Evolutionary conservation across 73 alveolate genomes (phyloP).

Genomic region (Tetrahymena borealis): DNA sequence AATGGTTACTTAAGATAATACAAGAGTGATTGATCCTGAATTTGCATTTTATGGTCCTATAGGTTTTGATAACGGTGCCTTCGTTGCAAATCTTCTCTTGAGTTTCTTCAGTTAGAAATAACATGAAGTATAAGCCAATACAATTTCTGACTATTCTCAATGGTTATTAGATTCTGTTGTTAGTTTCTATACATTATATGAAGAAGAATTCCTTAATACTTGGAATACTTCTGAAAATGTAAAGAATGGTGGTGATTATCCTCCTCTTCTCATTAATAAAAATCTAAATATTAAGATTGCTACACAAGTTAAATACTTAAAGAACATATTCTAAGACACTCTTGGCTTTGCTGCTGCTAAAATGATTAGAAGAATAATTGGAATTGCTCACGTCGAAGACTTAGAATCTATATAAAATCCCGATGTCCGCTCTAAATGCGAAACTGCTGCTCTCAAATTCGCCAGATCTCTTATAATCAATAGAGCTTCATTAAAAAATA

Average conservation of each 20-base stretch:
- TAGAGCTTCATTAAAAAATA: neutral
- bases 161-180: neutral
- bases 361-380: neutral
- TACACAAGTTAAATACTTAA: neutral
- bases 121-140: neutral
- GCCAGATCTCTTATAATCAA: neutral
- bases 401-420: neutral
- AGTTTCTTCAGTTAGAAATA: neutral
- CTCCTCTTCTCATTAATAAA: neutral
- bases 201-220: neutral
- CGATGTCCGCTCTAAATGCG: neutral
- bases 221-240: neutral
- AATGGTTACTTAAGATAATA: neutral
- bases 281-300: neutral
- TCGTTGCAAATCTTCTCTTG: neutral
- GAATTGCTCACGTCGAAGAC: slow-evolving; percentile 3
- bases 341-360: slow-evolving; percentile 12
- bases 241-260: neutral
- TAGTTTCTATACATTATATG: neutral
- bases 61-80: neutral
- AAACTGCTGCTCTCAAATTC: neutral
- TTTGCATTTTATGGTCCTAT: slow-evolving; percentile 3
- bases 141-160: neutral
- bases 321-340: neutral
- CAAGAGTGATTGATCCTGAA: slow-evolving; percentile 8